Conservation (phyloP, 257 asterid genomes). For the Solanum okadae region DNA sequence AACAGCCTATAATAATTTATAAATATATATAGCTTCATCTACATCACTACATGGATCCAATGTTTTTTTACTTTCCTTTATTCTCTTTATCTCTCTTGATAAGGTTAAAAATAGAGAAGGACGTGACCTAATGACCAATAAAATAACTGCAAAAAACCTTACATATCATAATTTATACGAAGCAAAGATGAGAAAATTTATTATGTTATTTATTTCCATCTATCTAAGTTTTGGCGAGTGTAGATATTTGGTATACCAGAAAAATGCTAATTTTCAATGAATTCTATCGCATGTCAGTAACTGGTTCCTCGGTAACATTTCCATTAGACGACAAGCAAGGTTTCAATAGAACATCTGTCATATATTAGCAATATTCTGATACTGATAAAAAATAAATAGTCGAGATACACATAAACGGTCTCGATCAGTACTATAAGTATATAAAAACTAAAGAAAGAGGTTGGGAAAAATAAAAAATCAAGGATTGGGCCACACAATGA, state of each 20-base stretch:
- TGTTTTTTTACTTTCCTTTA: constrained; percentile 10
- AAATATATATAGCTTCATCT: constrained; percentile 6
- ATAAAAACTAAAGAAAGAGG: background rate
- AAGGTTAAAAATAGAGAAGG: constrained; percentile 4
- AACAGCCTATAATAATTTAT: background rate
- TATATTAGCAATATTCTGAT: background rate
- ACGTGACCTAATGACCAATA: background rate
- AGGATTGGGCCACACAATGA: constrained; percentile 14
- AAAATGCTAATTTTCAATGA: background rate
- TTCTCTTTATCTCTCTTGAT: constrained; percentile 2
- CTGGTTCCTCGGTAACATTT: background rate
- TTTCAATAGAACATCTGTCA: fast-evolving
- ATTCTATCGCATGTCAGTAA: background rate
- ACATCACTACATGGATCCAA: constrained; percentile 13
- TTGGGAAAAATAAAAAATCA: constrained; percentile 1
- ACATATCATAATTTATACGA: background rate
- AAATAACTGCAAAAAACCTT: background rate
- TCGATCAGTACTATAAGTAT: background rate
- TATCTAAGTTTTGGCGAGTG: background rate
- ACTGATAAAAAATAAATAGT: background rate
- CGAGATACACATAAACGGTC: fast-evolving
- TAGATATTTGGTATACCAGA: background rate
- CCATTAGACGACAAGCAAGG: background rate
- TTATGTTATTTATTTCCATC: background rate
- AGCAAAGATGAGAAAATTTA: background rate